Base-by-base conservation (phyloP, 257 asterid genomes). In the Nyctanthes arbortristis region DNA sequence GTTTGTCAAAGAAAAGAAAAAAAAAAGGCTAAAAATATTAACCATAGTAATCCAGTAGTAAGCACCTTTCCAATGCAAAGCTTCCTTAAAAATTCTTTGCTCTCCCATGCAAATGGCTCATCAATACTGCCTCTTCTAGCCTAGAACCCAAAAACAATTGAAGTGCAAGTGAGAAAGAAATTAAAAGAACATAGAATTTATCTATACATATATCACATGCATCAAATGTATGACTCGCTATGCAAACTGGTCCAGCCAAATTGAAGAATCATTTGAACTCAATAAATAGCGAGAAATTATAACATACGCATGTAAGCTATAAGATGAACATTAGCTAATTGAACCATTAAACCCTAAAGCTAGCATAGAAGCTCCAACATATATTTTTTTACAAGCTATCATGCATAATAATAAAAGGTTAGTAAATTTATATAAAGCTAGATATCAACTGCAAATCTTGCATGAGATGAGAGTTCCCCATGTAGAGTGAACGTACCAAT, bases 41-140 rank as follows among this genome's bases (percentile, higher is more conserved):
- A 40, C 32, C 45, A 61, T 45, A 71, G 39, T 66, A 36, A 73
- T 61, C 31, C 67, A 39, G 56, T n/a, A 34, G 33, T 55, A 52
- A 32, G 56, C 66, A 94, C 99, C 97, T 94, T 91, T 54, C 99
- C 99, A 30, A 94, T 84, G 61, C 96, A 89, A 64, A 84, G 95
- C 82, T 89, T 91, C 85, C 99, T 81, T 66, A 94, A 82, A 80
- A 69, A 91, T 66, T 94, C 99, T 75, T 90, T 81, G 82, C 99
- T 91, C 59, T 85, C 87, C 99, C 99, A 94, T 67, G 99, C 99
- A 89, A 89, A 94, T 37, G 99, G 92, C 78, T 94, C 97, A 71
- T 94, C 99, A 47, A 76, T 20, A 3, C 95, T 89, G 66, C 96
- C 96, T 77, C 99, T 80, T 32, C 93, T 91, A 62, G 96, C 96